Evolutionary conservation across 768 basidiomycete genomes (phyloP).

Genomic region (Amylocystis lapponica): DNA sequence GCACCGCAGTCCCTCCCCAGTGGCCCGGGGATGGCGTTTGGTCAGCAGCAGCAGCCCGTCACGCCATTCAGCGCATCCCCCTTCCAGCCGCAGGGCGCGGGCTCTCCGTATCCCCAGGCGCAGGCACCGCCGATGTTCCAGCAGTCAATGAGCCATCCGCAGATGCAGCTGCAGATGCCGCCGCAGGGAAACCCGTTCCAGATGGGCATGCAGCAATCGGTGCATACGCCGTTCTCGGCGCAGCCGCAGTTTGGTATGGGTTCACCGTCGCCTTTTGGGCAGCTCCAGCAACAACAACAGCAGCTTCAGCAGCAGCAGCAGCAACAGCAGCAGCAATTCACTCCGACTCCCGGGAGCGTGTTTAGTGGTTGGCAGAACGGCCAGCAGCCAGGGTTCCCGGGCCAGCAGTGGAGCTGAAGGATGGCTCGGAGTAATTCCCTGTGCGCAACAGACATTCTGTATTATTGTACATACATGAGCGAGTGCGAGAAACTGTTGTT

Average conservation of each 20-base stretch:
- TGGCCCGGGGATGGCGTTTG: conserved; percentile 9
- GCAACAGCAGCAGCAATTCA: conserved; percentile 10
- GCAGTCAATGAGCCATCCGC: conserved; percentile 25
- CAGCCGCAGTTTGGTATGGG: conserved; percentile 1
- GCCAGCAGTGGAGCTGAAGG: conserved; percentile 7
- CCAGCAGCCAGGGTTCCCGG: conserved; percentile 10
- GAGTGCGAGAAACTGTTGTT: too few relatives aligned
- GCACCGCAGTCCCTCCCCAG: conserved; percentile 9
- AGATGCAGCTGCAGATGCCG: conserved; percentile 21
- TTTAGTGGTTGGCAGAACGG: conserved; percentile 2
- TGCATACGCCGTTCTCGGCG: conserved; percentile 11
- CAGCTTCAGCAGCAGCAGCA: conserved; percentile 17
- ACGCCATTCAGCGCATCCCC: not conserved
- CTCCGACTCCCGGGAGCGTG: not conserved
- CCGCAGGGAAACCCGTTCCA: conserved; percentile 12
- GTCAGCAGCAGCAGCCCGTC: conserved; percentile 9
- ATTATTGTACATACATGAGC: too few relatives aligned
- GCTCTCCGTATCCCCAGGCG: conserved; percentile 12
- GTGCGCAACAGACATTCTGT: too few relatives aligned
- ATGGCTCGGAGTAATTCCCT: too few relatives aligned
- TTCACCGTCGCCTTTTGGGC: conserved; percentile 14
- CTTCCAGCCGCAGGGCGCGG: conserved; percentile 6
- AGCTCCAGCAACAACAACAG: conserved; percentile 17
- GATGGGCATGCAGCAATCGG: conserved; percentile 8
- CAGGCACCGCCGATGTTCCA: conserved; percentile 24